Evolutionary conservation across 2,329 filamentous ascomycete species (phyloP).

Genomic region (Claviceps monticola): DNA sequence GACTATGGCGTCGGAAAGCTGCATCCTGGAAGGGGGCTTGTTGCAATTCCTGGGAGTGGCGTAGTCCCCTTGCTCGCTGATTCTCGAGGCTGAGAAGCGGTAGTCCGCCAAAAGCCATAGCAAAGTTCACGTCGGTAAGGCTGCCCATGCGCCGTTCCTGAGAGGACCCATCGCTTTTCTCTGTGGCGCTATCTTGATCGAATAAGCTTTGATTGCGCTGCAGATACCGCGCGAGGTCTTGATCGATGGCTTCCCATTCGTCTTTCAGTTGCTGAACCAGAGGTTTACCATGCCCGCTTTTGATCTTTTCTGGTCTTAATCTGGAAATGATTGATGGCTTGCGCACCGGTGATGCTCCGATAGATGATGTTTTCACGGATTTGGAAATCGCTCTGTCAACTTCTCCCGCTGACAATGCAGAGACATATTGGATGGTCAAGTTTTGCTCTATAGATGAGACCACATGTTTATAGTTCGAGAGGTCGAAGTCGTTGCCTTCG

Average conservation of each 20-base stretch:
- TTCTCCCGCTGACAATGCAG: conserved; percentile 25
- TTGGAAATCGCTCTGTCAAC: conserved; percentile 22
- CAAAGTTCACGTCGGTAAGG: conserved; percentile 16
- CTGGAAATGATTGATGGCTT: conserved; percentile 22
- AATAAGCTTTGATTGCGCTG: conserved; percentile 21
- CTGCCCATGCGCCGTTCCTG: conserved; percentile 9
- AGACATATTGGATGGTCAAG: conserved; percentile 29
- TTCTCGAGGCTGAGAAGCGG: conserved; percentile 18
- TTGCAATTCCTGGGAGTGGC: conserved; percentile 5
- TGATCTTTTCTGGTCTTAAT: conserved; percentile 19
- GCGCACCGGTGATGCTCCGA: conserved; percentile 14
- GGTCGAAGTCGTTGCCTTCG: conserved; percentile 39
- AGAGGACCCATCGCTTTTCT: conserved; percentile 13
- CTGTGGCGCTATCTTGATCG: conserved; percentile 10
- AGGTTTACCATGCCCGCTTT: conserved; percentile 15
- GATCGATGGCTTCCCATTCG: conserved; percentile 24
- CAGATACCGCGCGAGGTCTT: conserved; percentile 20
- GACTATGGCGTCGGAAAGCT: conserved; percentile 3
- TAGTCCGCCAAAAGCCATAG: conserved; percentile 23
- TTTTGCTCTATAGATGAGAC: conserved; percentile 30
- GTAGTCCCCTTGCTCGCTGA: conserved; percentile 12
- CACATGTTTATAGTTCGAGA: conserved; percentile 35
- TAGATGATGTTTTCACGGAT: conserved; percentile 17
- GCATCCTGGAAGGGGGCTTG: not conserved
- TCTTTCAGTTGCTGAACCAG: conserved; percentile 24